These are phyloP conservation scores for Zea luxurians DNA, from an alignment of 176 grass and related monocot genomes.

Conservation along the genomic window DNA sequence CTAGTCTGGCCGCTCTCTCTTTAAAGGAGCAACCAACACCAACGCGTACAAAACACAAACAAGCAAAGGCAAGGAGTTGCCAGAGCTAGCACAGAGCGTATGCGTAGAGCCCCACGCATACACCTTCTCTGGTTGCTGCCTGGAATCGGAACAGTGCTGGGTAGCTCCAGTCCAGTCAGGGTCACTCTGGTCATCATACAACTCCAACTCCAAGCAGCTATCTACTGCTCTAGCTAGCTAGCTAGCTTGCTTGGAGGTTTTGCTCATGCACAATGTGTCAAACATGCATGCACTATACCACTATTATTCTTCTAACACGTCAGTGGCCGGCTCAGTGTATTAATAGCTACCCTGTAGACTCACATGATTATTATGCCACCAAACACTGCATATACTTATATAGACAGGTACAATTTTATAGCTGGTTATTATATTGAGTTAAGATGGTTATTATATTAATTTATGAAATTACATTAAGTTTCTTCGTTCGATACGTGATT, in stretches of 20 bases:
- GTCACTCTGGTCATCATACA: conserved; percentile 2
- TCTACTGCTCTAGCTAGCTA: neutral
- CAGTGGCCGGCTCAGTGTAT: conserved; percentile 17
- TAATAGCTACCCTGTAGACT: neutral
- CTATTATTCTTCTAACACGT: neutral
- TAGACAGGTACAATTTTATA: too few species aligned
- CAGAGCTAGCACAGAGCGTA: neutral
- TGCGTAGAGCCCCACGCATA: too few species aligned
- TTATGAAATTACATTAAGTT: too few species aligned
- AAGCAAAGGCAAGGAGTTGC: conserved; percentile 6
- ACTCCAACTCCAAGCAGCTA: neutral
- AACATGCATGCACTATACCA: neutral
- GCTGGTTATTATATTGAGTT: too few species aligned
- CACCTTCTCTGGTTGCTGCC: conserved; percentile 17
- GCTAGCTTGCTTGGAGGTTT: neutral
- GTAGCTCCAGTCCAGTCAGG: neutral
- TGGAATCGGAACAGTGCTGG: neutral
- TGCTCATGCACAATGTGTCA: neutral
- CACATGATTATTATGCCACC: conserved; percentile 29
- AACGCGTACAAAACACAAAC: conserved; percentile 26
- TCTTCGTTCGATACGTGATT: too few species aligned
- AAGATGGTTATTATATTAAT: too few species aligned
- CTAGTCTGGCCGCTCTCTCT: conserved; percentile 37
- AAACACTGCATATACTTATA: conserved; percentile 13
- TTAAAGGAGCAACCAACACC: conserved; percentile 46